Base-by-base conservation (phyloP, 2,329 filamentous ascomycete species). In the Hypoxylon sp. region DNA sequence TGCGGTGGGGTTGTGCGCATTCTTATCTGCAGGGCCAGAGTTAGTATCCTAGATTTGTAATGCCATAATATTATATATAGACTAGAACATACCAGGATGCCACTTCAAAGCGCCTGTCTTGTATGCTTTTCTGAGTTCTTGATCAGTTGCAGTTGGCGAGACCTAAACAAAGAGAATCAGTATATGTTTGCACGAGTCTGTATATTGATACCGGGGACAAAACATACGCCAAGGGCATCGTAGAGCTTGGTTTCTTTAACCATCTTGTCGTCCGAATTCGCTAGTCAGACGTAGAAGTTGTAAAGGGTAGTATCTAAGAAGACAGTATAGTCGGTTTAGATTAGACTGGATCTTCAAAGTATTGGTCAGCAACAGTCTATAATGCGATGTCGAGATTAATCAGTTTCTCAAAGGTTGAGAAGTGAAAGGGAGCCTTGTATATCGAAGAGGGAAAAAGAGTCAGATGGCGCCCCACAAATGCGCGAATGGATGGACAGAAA, bases 41-140 rank as follows among this genome's bases (percentile, higher is more conserved):
- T 72, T 60, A 65, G 35, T 11, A 63, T 31, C 63, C 76, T 60
- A 31, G 22, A 19, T 53, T 31, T 8, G 13, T n/a, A 37, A 29
- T 2, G 10, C 31, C 8, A 42, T 24, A 5, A 37, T 29, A 37
- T 29, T 10, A 14, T 17, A 37, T 54, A 3, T 44, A 47, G 26
- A 51, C 29, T 17, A 31, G 13, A 65, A 80, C 88, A 73, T 87
- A 93, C 91, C 92, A 79, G 93, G 93, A 78, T 97, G 93, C 81
- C 91, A 92, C 83, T 95, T 96, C 68, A 96, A 83, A 35, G 93
- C 93, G 74, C 90, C 89, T 73, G 91, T 90, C 82, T 93, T 94
- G 87, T 96, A 97, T 75, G 91, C 94, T 78, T 94, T 94, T 86
- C 96, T 98, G 73, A 99, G 85, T 82, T 98, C 92, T 74, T 91